Conservation (phyloP, 2,329 filamentous ascomycete genomes). For the Fusarium humuli region DNA sequence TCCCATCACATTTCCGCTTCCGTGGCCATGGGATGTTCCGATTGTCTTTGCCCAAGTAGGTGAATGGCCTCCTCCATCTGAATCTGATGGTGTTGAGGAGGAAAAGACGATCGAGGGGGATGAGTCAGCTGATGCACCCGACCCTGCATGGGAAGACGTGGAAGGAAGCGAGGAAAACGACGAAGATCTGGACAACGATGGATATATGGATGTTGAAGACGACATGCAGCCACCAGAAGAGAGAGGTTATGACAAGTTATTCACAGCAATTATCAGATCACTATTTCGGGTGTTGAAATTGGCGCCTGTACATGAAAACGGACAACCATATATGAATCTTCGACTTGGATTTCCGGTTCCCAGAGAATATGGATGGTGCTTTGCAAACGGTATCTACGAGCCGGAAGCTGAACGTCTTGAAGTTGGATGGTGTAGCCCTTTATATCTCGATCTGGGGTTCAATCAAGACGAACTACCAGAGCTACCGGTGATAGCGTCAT, state of each 20-base stretch:
- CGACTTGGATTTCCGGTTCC: slow-evolving; percentile 10
- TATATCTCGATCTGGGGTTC: slow-evolving; percentile 1
- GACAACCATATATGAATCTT: slow-evolving; percentile 8
- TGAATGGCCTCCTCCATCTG: neutral
- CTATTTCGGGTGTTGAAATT: slow-evolving; percentile 5
- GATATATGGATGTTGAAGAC: neutral
- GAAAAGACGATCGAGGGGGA: neutral
- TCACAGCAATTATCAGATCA: neutral
- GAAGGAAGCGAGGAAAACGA: neutral
- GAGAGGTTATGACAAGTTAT: slow-evolving; percentile 10
- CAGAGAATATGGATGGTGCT: slow-evolving; percentile 7
- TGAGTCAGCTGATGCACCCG: neutral
- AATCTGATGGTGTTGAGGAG: rapidly evolving
- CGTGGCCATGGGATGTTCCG: slow-evolving; percentile 11
- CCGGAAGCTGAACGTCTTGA: slow-evolving; percentile 10
- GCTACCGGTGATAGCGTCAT: slow-evolving; percentile 3
- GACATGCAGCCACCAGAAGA: neutral
- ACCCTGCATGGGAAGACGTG: neutral
- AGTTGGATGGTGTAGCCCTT: neutral
- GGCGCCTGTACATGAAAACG: slow-evolving; percentile 9
- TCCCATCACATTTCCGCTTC: slow-evolving; percentile 12
- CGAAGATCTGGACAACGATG: neutral
- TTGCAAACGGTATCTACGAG: neutral
- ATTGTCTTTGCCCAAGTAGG: neutral
- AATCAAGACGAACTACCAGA: neutral